Base-by-base conservation (phyloP, 106 monocot species). In the Apostasia ramifera region DNA sequence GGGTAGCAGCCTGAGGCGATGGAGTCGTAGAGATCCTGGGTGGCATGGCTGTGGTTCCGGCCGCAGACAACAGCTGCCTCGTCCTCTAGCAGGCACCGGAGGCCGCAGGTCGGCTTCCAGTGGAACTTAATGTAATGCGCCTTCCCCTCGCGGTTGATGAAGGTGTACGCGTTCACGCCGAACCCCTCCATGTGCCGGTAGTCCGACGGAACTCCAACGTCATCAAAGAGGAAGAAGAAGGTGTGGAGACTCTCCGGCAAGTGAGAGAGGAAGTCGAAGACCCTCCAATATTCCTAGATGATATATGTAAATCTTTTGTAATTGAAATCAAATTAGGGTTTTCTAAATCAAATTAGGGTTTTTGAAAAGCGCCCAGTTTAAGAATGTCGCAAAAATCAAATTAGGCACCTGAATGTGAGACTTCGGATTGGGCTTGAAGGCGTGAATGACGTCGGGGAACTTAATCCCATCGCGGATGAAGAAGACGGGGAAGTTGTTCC, bases 141-240 rank as follows among this genome's bases (percentile, higher is more conserved):
- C 80, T 90, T 94, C 7, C 86, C 90, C 1, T 68, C 82, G 44
- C 68, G 76, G 69, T 77, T 85, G 72, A 92, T 61, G 74, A 92
- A 88, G 44, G 92, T 92, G 81, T 85, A 88, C 38, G 92, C 85
- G 79, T 92, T 92, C 53, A 92, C 92, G 38, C 92, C 92, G 63
- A 92, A 92, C 2, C 92, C 92, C 13, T 92, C 85, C 92, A 92
- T 92, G 85, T 92, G 92, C 4, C 92, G 74, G 74, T 92, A 92
- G 72, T 88, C 83, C 1, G 70, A 9, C 13, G 92, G 92, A 2
- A 92, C 81, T 4, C 92, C 92, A 41, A 92, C 92, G 44, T 92
- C 92, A 47, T 92, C 92, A 75, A 92, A 92, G 74, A 92, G 88
- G 88, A 92, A 92, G 88, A 81, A 85, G 83, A 92, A 92, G 38